Evolutionary conservation across 495 filamentous ascomycete species (phyloP), one percentile per base, ranked within the genome.

Genomic region (Parathielavia appendiculata): DNA sequence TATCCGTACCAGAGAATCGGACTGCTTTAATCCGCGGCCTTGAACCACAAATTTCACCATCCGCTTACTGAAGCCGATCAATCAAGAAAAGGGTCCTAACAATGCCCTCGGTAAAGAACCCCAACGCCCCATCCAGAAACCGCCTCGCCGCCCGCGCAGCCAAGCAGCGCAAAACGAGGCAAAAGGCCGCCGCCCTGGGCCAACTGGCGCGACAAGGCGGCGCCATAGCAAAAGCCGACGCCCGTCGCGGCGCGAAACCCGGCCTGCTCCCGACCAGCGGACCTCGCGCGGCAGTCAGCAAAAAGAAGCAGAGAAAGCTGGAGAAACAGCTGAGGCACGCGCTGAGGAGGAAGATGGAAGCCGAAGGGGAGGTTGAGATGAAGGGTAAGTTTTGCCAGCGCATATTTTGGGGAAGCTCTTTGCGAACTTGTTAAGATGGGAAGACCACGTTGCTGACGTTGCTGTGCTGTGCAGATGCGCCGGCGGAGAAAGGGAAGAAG

Each of bases 21-120:
- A n/a, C n/a, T n/a, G n/a, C n/a, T n/a, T n/a, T n/a, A n/a, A n/a
- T n/a, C n/a, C n/a, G n/a, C n/a, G n/a, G n/a, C n/a, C n/a, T n/a
- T n/a, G n/a, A 19, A 39, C 40, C 10, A 23, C 52, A 26, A 43
- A 48, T 39, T 20, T 36, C 14, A 23, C 46, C 17, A 0, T 41
- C 43, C 20, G 1, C 41, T 20, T 16, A 17, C 8, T 14, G 17
- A 41, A 39, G 22, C 46, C 30, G 19, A 23, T 47, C 45, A 41
- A 41, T 39, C 32, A 54, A 11, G 32, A 43, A 59, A 14, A 34
- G 54, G 48, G 43, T 2, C n/a, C 36, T 22, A 68, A 40, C n/a
- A 39, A 77, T 77, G 75, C 66, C 69, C 14, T 75, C 73, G 38
- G 64, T 71, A 40, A 77, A 76, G 40, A 79, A 79, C 65, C 75